Percentiles rank a stretch among this genome's conserved stretches.
Evolutionary conservation across 192 early-diverging fungal species (phyloP).

Genomic region (Irineochytrium annulatum): DNA sequence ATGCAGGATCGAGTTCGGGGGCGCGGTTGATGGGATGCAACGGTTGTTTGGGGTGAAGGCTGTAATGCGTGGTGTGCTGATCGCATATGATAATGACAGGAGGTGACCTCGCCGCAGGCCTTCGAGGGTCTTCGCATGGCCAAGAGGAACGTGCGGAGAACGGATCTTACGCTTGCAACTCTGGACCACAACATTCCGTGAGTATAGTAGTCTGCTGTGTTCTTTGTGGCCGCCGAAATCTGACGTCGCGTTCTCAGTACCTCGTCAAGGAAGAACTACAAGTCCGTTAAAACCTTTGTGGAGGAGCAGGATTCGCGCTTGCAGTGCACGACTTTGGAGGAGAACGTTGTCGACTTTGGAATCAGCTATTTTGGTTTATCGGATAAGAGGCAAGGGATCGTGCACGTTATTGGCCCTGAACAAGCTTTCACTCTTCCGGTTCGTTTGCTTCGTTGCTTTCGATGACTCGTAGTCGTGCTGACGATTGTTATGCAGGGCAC

Average conservation of each 20-base stretch:
- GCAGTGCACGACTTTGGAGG: slow-evolving; percentile 63
- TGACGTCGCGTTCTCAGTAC: no score
- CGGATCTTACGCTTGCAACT: slow-evolving; percentile 62
- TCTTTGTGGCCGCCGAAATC: no score
- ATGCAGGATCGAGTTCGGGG: no score
- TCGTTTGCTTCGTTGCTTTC: not conserved
- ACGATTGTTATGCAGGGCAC: slow-evolving; percentile 45
- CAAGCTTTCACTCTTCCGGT: slow-evolving; percentile 68
- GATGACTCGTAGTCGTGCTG: not conserved
- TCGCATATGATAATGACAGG: no score
- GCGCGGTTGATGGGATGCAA: not conserved
- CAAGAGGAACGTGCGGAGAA: slow-evolving; percentile 47
- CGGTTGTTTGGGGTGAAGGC: no score
- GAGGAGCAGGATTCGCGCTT: slow-evolving; percentile 55
- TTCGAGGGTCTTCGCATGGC: slow-evolving; percentile 66
- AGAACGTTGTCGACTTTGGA: slow-evolving; percentile 59
- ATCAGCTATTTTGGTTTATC: slow-evolving; percentile 63
- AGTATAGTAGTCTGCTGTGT: no score
- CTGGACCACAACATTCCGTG: slow-evolving; percentile 77
- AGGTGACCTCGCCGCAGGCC: slow-evolving; percentile 66
- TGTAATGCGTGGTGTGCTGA: no score
- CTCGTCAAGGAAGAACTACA: slow-evolving; percentile 44
- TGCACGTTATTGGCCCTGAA: slow-evolving; percentile 71
- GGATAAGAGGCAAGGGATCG: slow-evolving; percentile 69
- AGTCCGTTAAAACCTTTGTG: slow-evolving; percentile 55